Evolutionary conservation across 371 early-diverging fungal species (phyloP), one percentile per base, ranked within the genome.

Genomic region (Dentiscutata heterogama): DNA sequence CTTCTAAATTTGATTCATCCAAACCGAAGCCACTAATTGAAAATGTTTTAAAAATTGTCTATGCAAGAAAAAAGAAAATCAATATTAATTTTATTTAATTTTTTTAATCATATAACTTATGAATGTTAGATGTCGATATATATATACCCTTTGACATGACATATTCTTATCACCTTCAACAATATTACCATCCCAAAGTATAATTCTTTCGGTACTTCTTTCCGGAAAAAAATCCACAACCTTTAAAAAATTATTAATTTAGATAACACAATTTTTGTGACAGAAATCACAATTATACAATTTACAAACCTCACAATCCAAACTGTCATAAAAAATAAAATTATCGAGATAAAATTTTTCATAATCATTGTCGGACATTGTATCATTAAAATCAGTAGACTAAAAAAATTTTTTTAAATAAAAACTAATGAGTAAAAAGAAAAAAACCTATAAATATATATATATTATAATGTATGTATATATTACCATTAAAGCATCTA

Each of bases 111-210:
- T 14, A 70, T 16, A 18, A 14, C 16, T 14, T 16, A 71, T 11
- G n/a, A 25, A n/a, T 61, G 4, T 51, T 60, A 16, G 10, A 18
- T 42, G 20, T 14, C 35, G 20, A 35, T 10, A 35, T 18, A 20
- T 14, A 20, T 22, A 22, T 61, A 60, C 61, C 39, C 27, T 16
- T 14, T 29, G 8, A 20, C 56, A 42, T 39, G 27, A 3, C n/a
- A 60, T 76, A 3, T 25, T 60, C 25, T 76, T 22, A 10, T 46
- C 22, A 10, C 25, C 46, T 14, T 60, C 46, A 18, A 25, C 25
- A 39, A 76, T 31, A 22, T 42, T 3, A 18, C 60, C 77, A 61
- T 76, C n/a, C 77, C 77, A 76, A n/a, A 35, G 61, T 46, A 46
- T 7, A 25, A 39, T 51, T 42, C 20, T 60, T 14, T 25, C 31